Base-by-base conservation (phyloP, 345 rosid genomes). In the Trapa incisa region DNA sequence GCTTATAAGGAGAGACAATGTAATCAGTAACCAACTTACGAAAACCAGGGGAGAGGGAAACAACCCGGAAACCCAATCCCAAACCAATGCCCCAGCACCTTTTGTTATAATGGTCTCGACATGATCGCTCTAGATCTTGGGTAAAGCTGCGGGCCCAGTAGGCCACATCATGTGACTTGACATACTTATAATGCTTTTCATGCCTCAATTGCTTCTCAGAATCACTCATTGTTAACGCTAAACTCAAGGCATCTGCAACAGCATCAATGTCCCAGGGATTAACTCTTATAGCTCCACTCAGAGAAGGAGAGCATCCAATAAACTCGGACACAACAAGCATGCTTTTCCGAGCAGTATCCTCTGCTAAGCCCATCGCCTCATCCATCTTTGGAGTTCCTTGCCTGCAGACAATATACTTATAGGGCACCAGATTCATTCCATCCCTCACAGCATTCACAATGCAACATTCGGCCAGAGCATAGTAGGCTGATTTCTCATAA, bases 291-390 rank as follows among this genome's bases (percentile, higher is more conserved):
- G 96, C 96, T 33, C 91, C 96, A 67, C 92, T 88, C 73, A 88
- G 75, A 52, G 96, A 88, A 78, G 96, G 96, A 54, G 96, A 86
- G 80, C 96, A 89, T 38, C 96, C 96, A 37, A 83, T 76, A 62
- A 89, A 89, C 78, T 89, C 96, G 7, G 96, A 89, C 74, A 89
- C 92, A 14, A 89, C 88, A 73, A 89, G 89, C 85, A 77, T 85
- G 82, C 96, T 89, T 22, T 87, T 83, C 17, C 85, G 85, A 35
- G 83, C 79, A 66, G 83, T 70, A 69, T 74, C 79, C 37, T 52
- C 45, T 71, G 68, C 53, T 47, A 74, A 61, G 36, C 84, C 87
- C 73, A 82, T 52, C 39, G 87, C 89, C 48, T 79, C 74, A 56
- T 85, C 84, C 88, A 89, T 78, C n/a, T 60, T 72, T 2, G 78